These are phyloP conservation scores for Boechera stricta DNA, from an alignment of 345 rosid genomes.

Conservation along the genomic window DNA sequence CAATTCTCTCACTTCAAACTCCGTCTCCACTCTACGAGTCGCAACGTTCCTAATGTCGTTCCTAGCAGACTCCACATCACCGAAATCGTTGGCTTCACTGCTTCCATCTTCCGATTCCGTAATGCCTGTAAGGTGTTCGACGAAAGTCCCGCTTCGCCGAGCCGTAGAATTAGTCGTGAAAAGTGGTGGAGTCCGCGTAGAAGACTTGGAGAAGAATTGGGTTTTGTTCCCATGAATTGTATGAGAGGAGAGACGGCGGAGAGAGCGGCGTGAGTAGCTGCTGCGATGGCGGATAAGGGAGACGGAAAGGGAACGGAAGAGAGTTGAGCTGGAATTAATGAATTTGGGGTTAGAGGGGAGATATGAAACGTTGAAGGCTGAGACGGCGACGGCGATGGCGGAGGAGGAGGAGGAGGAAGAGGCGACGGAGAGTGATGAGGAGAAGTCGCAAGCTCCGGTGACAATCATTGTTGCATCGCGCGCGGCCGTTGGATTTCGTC, in stretches of 20 bases:
- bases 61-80: slow-evolving; percentile 42
- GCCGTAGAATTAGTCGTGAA: slow-evolving; percentile 27
- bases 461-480: slow-evolving; percentile 41
- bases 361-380: slow-evolving; percentile 18
- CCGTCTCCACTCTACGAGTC: slow-evolving; percentile 46
- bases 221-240: background rate
- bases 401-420: slow-evolving; percentile 17
- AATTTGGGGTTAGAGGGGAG: slow-evolving; percentile 18
- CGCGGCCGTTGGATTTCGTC: slow-evolving; percentile 20
- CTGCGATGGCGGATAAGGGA: slow-evolving; percentile 36
- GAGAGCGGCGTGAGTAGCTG: slow-evolving; percentile 30
- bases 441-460: slow-evolving; percentile 32
- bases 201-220: background rate
- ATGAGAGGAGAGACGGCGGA: slow-evolving; percentile 19
- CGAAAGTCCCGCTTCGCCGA: slow-evolving; percentile 48
- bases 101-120: slow-evolving; percentile 27
- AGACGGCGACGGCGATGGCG: background rate
- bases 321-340: slow-evolving; percentile 42
- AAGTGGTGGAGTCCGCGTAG: background rate
- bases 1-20: slow-evolving; percentile 65
- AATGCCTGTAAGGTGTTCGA: slow-evolving; percentile 52
- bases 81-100: slow-evolving; percentile 21
- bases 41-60: slow-evolving; percentile 53
- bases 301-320: slow-evolving; percentile 40
- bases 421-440: slow-evolving; percentile 32